These are phyloP conservation scores for Vickermania spadyakhi DNA, from an alignment of 208 protist species.

Conservation along the genomic window DNA sequence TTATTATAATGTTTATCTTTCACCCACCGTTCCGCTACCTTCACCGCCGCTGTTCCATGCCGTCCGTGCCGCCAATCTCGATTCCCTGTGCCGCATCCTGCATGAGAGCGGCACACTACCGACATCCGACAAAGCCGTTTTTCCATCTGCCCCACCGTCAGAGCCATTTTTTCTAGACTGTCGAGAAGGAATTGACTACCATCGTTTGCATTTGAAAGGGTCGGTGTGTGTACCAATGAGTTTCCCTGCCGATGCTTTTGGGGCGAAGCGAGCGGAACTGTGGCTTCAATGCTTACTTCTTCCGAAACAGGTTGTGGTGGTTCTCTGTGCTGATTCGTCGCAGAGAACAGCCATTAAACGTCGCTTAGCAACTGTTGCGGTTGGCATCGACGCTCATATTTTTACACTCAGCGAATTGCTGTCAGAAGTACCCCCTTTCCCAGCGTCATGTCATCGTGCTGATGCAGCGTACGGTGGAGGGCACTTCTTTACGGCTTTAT, in stretches of 20 bases:
- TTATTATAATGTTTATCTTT: slow-evolving; percentile 27
- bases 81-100: slow-evolving; percentile 13
- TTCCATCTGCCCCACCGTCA: slow-evolving; percentile 1
- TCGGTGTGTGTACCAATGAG: slow-evolving; percentile 65
- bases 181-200: slow-evolving; percentile 35
- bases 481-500: neutral
- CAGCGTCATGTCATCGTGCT: neutral
- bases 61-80: slow-evolving; percentile 33
- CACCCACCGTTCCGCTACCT: slow-evolving; percentile 40
- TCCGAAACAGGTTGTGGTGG: slow-evolving; percentile 45
- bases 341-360: slow-evolving; percentile 16
- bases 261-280: slow-evolving; percentile 66
- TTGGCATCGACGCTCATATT: slow-evolving; percentile 14
- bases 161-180: slow-evolving; percentile 46
- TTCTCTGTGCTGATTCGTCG: slow-evolving; percentile 18
- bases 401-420: slow-evolving; percentile 30
- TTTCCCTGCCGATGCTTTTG: slow-evolving; percentile 50
- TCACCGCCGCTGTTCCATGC: slow-evolving; percentile 35
- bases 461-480: neutral
- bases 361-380: slow-evolving; percentile 27
- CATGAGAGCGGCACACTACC: neutral
- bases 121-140: too few species aligned
- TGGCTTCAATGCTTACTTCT: slow-evolving; percentile 73
- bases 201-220: slow-evolving; percentile 36
- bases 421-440: neutral